These are phyloP conservation scores for Nymphaea colorata DNA, from an alignment of 164 flowering plant species.

Conservation along the genomic window DNA sequence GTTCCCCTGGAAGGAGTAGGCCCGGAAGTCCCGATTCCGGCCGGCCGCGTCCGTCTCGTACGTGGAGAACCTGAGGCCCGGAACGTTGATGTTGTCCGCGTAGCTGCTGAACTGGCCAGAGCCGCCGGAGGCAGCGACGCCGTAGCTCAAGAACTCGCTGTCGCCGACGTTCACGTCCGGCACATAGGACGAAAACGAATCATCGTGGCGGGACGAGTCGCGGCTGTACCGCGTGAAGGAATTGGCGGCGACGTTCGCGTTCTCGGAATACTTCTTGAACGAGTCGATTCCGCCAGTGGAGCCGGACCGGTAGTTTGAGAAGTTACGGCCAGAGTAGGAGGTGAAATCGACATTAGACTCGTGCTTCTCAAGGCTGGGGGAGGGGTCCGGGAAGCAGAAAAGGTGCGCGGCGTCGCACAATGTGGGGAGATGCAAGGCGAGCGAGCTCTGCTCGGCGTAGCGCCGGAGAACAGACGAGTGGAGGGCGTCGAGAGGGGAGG, in stretches of 20 bases:
- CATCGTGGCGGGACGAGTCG: slow-evolving; percentile 34
- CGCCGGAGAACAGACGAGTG: slow-evolving; percentile 41
- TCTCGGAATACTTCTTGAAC: slow-evolving; percentile 72
- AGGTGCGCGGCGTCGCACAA: slow-evolving; percentile 68
- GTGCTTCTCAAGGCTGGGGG: slow-evolving; percentile 40
- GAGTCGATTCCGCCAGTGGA: slow-evolving; percentile 39
- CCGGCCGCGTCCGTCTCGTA: slow-evolving; percentile 34
- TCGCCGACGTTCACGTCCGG: slow-evolving; percentile 45
- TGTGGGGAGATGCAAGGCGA: slow-evolving; percentile 33
- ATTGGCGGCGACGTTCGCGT: slow-evolving; percentile 28
- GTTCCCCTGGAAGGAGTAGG: slow-evolving; percentile 44
- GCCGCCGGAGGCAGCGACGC: slow-evolving; percentile 44
- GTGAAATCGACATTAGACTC: slow-evolving; percentile 24
- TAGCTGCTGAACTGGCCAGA: slow-evolving; percentile 54
- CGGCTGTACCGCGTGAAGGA: slow-evolving; percentile 57
- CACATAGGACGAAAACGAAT: slow-evolving; percentile 49
- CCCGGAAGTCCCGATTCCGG: slow-evolving; percentile 26
- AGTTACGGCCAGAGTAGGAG: slow-evolving; percentile 35
- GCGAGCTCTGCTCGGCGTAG: slow-evolving; percentile 39
- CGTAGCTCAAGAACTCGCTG: slow-evolving; percentile 47
- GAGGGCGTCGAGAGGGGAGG: slow-evolving; percentile 52
- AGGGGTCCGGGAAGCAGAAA: slow-evolving; percentile 61
- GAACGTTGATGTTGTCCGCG: slow-evolving; percentile 40
- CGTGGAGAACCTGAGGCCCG: slow-evolving; percentile 39
- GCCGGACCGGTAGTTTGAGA: slow-evolving; percentile 64